Evolutionary conservation across 257 asterid species (phyloP), one percentile per base, ranked within the genome.

Genomic region (Salvia rosmarinus): DNA sequence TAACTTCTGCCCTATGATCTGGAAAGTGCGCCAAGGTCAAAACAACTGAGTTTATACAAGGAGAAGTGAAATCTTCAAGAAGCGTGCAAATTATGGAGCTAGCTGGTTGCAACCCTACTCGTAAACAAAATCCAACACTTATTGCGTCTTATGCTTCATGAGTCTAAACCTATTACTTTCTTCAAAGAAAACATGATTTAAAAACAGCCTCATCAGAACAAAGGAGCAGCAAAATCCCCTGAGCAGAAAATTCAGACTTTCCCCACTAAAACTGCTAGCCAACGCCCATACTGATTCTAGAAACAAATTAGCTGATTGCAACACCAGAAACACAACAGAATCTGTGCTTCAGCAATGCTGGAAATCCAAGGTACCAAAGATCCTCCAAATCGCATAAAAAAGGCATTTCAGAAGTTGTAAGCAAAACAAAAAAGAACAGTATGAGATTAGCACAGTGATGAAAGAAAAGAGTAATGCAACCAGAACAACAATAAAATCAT

Each of bases 371-470:
- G 32, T 44, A 70, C 73, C 64, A 40, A 50, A 50, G 40, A 43
- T 74, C 80, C 76, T 77, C 71, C 78, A 75, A 52, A 73, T 80
- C 70, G 44, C 56, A 76, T 28, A 65, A n/a, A 37, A 69, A 75
- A 68, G 62, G 62, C 75, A 77, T 51, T 68, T 37, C 62, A 55
- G 68, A 61, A 46, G 71, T 44, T 73, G 49, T 16, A 75, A 75
- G 68, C 49, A 73, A 64, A 57, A 50, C 34, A 20, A 50, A 74
- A 75, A 52, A 39, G n/a, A 58, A 72, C 21, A 62, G 16, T 35
- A n/a, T 23, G 51, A 57, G 72, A 42, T 68, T 64, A 80, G 65
- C 30, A 32, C 32, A 49, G 60, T 28, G 23, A 61, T 4, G 39
- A 16, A n/a, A n/a, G 16, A 34, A 35, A 11, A 14, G 43, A 35